phyloP scores from a whole-genome alignment of 441 rosid species.

The Daphne laureola region DNA sequence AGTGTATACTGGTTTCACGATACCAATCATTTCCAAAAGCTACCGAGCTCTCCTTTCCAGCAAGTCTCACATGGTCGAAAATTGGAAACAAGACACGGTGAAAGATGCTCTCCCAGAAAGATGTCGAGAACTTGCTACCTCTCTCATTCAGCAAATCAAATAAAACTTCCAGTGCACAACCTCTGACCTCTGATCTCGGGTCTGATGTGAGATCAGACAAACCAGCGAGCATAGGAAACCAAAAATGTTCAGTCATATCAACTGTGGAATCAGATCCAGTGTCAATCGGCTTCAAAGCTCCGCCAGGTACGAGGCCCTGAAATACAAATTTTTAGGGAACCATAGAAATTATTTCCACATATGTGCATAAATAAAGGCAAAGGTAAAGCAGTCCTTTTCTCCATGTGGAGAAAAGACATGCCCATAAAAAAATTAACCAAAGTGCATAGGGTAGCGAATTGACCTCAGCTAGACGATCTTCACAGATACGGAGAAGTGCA shows the following conservation, averaged over 20 bases:
- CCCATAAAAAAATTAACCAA: too few species aligned
- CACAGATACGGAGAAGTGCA: constrained; percentile 99
- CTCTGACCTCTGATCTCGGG: constrained; percentile 89
- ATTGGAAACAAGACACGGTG: constrained; percentile 98
- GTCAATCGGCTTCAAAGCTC: constrained; percentile 78
- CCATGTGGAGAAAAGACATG: neutral
- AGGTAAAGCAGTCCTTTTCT: neutral
- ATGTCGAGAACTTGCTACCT: constrained; percentile 86
- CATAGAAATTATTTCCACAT: neutral
- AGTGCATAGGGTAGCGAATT: constrained; percentile 6
- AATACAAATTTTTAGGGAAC: constrained; percentile 11
- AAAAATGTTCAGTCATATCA: constrained; percentile 96
- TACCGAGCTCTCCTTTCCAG: constrained; percentile 57
- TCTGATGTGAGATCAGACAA: constrained; percentile 96
- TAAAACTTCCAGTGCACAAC: constrained; percentile 97
- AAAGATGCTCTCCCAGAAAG: constrained; percentile 99
- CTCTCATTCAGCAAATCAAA: constrained; percentile 98
- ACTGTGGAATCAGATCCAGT: constrained; percentile 42
- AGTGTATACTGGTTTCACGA: constrained; percentile 97
- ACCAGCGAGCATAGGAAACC: constrained; percentile 99
- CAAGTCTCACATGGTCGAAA: constrained; percentile 94
- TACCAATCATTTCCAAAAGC: constrained; percentile 84
- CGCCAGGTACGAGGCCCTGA: constrained; percentile 96
- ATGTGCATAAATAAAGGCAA: neutral
- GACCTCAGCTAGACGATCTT: constrained; percentile 99